These are phyloP conservation scores for Trichophyton equinum DNA, from an alignment of 2,329 filamentous ascomycete species.

Conservation along the genomic window DNA sequence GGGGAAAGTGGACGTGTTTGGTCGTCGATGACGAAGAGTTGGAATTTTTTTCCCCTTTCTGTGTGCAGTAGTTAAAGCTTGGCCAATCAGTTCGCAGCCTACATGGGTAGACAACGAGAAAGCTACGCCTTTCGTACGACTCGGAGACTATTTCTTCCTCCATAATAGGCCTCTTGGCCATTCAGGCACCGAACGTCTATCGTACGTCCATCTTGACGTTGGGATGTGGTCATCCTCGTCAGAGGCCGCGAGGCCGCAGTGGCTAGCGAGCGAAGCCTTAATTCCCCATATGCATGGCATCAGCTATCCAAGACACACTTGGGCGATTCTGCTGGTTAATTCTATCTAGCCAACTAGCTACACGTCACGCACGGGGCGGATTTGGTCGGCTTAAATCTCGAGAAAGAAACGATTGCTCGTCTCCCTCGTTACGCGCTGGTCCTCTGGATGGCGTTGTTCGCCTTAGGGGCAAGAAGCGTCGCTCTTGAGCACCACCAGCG, in stretches of 20 bases:
- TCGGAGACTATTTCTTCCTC: neutral
- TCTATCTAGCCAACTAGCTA: neutral
- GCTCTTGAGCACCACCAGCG: neutral
- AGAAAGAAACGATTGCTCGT: neutral
- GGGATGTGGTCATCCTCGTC: neutral
- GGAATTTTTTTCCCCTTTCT: neutral
- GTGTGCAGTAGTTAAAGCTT: neutral
- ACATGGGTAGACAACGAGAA: neutral
- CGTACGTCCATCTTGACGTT: neutral
- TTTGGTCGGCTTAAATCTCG: neutral
- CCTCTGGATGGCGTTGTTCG: neutral
- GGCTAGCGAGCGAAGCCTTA: neutral
- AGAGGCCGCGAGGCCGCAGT: constrained; percentile 1
- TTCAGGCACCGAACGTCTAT: neutral
- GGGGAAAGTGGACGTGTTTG: neutral
- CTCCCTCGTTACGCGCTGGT: neutral
- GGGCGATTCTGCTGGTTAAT: neutral
- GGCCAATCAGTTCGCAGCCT: neutral
- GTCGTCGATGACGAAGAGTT: neutral
- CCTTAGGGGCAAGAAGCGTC: neutral
- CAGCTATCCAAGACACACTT: neutral
- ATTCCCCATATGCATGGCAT: neutral
- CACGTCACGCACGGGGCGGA: neutral
- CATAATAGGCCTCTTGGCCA: neutral
- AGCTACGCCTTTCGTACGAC: neutral